Percentiles rank a stretch among this genome's conserved stretches.
Evolutionary conservation across 73 alveolate genomes (phyloP).

Genomic region (Paramecium sonneborni): DNA sequence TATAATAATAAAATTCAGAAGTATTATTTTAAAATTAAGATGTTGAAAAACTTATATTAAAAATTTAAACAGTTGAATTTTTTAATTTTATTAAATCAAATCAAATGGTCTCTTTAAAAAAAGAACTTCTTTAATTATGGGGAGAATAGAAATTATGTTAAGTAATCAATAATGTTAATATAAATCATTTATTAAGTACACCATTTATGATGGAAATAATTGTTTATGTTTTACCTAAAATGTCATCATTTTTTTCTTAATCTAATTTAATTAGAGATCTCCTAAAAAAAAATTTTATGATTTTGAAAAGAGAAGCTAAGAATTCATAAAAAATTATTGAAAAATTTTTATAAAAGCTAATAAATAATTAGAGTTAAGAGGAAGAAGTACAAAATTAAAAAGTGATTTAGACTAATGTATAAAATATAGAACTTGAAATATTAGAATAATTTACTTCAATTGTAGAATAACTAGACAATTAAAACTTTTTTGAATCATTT

Average conservation of each 20-base stretch:
- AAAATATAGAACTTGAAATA: background rate
- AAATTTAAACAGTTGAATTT: background rate
- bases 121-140: background rate
- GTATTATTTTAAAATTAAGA: background rate
- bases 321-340: background rate
- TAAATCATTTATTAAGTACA: background rate
- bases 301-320: background rate
- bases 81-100: background rate
- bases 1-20: background rate
- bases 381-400: background rate
- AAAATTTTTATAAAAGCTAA: background rate
- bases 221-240: background rate
- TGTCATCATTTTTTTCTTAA: background rate
- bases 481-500: background rate
- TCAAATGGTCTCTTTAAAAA: background rate
- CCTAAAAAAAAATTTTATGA: background rate
- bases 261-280: background rate
- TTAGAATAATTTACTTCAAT: background rate
- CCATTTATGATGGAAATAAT: constrained; percentile 17
- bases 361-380: background rate
- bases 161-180: background rate
- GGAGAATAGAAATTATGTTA: background rate
- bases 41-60: background rate
- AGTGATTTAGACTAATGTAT: background rate
- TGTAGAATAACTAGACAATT: background rate